A percentile compares a stretch with the other conserved stretches of the same genome.
These are phyloP conservation scores for Croton setiger DNA, from an alignment of 441 rosid species.

Conservation along the genomic window DNA sequence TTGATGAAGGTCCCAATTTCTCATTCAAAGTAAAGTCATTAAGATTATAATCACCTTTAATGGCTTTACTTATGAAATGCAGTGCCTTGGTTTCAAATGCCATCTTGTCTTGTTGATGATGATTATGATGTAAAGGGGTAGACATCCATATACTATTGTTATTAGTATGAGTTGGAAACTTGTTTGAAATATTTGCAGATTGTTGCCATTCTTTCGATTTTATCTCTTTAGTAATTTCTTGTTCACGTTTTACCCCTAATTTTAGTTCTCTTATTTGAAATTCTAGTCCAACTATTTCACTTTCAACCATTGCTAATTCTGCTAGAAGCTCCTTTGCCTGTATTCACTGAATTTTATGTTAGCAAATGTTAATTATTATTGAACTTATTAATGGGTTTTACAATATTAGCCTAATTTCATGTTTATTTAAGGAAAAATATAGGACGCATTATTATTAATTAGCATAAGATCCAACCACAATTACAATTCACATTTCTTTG, in stretches of 20 bases:
- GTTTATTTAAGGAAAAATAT: too few species aligned
- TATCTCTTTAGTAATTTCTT: slow-evolving; percentile 42
- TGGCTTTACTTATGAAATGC: slow-evolving; percentile 89
- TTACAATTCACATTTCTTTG: too few species aligned
- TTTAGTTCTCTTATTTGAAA: slow-evolving; percentile 62
- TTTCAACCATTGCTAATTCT: slow-evolving; percentile 72
- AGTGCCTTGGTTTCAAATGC: slow-evolving; percentile 73
- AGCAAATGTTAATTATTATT: not conserved
- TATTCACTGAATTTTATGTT: not conserved
- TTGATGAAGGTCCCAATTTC: slow-evolving; percentile 34
- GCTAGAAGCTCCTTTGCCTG: slow-evolving; percentile 77
- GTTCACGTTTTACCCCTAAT: slow-evolving; percentile 52
- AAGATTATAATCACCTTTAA: slow-evolving; percentile 57
- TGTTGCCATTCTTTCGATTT: slow-evolving; percentile 47
- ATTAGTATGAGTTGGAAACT: slow-evolving; percentile 24
- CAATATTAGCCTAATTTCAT: too few species aligned
- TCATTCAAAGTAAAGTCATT: slow-evolving; percentile 51
- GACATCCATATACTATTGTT: slow-evolving; percentile 20
- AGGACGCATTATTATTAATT: too few species aligned
- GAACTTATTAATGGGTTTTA: too few species aligned
- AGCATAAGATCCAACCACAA: too few species aligned
- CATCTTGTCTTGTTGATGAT: slow-evolving; percentile 37
- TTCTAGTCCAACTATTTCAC: slow-evolving; percentile 73
- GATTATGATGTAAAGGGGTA: slow-evolving; percentile 41
- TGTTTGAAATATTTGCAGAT: slow-evolving; percentile 13